phyloP scores from a whole-genome alignment of 805 yeast genomes.

The Cyberlindnera misumaiensis region DNA sequence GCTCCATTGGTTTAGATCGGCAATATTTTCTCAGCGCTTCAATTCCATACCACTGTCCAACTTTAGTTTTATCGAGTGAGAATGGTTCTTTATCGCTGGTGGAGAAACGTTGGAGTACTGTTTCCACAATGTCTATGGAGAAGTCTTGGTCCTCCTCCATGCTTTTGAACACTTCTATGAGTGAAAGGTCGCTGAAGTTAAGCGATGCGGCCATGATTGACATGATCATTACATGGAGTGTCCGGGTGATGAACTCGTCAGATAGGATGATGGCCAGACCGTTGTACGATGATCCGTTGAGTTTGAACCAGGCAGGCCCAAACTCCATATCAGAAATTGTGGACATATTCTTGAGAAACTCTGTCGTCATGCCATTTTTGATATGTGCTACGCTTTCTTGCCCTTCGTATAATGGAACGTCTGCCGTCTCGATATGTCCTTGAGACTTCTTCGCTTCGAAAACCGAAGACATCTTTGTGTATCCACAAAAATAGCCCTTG shows the following conservation, averaged over 20 bases:
- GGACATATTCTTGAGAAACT: conserved; percentile 34
- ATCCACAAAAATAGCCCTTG: conserved; percentile 26
- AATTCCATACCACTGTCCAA: conserved; percentile 61
- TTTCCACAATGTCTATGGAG: conserved; percentile 37
- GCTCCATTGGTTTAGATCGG: conserved; percentile 21
- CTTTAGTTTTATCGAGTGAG: conserved; percentile 33
- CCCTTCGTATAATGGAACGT: conserved; percentile 34
- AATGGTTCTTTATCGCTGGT: conserved; percentile 22
- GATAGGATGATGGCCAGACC: conserved; percentile 35
- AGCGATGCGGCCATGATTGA: conserved; percentile 32
- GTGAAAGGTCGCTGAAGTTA: conserved; percentile 22
- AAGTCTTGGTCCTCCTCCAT: conserved; percentile 28
- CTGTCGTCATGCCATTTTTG: conserved; percentile 9
- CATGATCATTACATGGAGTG: conserved; percentile 31
- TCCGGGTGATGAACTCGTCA: conserved; percentile 26
- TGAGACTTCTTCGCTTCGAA: conserved; percentile 29
- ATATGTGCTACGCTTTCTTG: conserved; percentile 12
- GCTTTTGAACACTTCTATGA: conserved; percentile 24
- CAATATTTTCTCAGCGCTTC: conserved; percentile 38
- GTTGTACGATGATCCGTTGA: conserved; percentile 50
- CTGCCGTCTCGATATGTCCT: conserved; percentile 27
- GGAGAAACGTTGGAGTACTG: conserved; percentile 46
- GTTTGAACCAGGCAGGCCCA: conserved; percentile 39
- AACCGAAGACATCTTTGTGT: conserved; percentile 28
- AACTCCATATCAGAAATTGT: conserved; percentile 55